Percentiles rank a stretch among this genome's conserved stretches.
phyloP scores from a whole-genome alignment of 352 stramenopile species.

The Phytopythium litorale region DNA sequence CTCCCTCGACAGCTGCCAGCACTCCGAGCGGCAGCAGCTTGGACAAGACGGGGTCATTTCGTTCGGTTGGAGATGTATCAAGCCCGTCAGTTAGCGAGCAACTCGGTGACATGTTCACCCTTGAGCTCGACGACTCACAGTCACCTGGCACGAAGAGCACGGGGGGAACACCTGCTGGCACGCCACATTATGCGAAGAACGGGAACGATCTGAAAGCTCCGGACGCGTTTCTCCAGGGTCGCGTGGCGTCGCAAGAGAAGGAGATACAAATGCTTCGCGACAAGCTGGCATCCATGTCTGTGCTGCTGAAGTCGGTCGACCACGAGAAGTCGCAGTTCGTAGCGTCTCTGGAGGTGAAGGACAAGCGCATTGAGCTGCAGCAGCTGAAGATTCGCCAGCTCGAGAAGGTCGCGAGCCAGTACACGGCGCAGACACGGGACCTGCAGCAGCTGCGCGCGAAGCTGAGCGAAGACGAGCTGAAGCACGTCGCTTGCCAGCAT shows the following conservation, averaged over 20 bases:
- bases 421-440: slow-evolving; percentile 42
- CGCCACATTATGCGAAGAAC: slow-evolving; percentile 2
- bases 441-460: slow-evolving; percentile 37
- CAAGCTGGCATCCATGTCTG: slow-evolving; percentile 60
- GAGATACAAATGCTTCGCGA: slow-evolving; percentile 70
- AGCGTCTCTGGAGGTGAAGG: slow-evolving; percentile 65
- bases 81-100: slow-evolving; percentile 16
- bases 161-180: neutral
- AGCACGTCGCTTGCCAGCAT: slow-evolving; percentile 31
- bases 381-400: slow-evolving; percentile 61
- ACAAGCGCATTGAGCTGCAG: slow-evolving; percentile 68
- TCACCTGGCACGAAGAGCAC: neutral
- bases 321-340: slow-evolving; percentile 59
- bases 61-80: slow-evolving; percentile 24
- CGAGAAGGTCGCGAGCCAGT: slow-evolving; percentile 50
- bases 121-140: slow-evolving; percentile 20
- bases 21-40: neutral
- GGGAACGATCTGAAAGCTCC: slow-evolving; percentile 7
- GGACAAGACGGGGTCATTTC: slow-evolving; percentile 10
- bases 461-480: slow-evolving; percentile 45
- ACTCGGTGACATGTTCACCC: slow-evolving; percentile 29
- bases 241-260: slow-evolving; percentile 57
- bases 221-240: slow-evolving; percentile 52
- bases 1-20: neutral
- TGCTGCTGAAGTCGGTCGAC: slow-evolving; percentile 56